A percentile compares a stretch with the other conserved stretches of the same genome.
Conservation (phyloP, 2,329 filamentous ascomycete genomes). For the Cordyceps cateniannulata region DNA sequence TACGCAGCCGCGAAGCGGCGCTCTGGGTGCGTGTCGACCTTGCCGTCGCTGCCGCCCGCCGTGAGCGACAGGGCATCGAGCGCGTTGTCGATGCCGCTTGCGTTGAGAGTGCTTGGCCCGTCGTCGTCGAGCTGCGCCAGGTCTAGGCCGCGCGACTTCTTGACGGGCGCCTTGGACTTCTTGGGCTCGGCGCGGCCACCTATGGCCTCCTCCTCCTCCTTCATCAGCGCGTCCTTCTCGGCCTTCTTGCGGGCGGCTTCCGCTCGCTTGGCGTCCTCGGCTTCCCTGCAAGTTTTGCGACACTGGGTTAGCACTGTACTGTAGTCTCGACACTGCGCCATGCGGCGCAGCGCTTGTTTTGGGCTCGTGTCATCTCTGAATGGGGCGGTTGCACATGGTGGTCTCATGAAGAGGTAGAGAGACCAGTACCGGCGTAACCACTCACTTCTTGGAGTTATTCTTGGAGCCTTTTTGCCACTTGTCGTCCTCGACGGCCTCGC, state of each 20-base stretch:
- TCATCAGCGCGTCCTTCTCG: slow-evolving; percentile 75
- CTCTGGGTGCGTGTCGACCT: slow-evolving; percentile 86
- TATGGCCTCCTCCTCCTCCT: slow-evolving; percentile 69
- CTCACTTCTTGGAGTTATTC: slow-evolving; percentile 79
- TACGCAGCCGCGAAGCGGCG: slow-evolving; percentile 81
- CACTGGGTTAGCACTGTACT: not conserved
- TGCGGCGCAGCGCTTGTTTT: not conserved
- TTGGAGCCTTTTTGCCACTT: slow-evolving; percentile 87
- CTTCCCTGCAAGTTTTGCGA: slow-evolving; percentile 25
- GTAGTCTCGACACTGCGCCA: not conserved
- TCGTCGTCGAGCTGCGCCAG: slow-evolving; percentile 67
- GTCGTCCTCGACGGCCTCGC: slow-evolving; percentile 59
- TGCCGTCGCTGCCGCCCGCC: slow-evolving; percentile 46
- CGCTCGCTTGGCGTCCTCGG: slow-evolving; percentile 64
- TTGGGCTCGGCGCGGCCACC: slow-evolving; percentile 56
- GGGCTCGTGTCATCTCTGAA: not conserved
- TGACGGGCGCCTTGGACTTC: slow-evolving; percentile 60
- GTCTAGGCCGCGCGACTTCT: slow-evolving; percentile 68
- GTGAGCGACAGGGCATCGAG: slow-evolving; percentile 75
- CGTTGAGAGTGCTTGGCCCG: slow-evolving; percentile 60
- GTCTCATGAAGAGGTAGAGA: not conserved
- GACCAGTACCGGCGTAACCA: not conserved
- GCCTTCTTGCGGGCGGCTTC: slow-evolving; percentile 85
- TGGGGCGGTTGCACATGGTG: not conserved
- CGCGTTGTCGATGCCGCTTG: slow-evolving; percentile 86